Base-by-base conservation (phyloP, 495 filamentous ascomycete species). In the Aspergillus biplanus region DNA sequence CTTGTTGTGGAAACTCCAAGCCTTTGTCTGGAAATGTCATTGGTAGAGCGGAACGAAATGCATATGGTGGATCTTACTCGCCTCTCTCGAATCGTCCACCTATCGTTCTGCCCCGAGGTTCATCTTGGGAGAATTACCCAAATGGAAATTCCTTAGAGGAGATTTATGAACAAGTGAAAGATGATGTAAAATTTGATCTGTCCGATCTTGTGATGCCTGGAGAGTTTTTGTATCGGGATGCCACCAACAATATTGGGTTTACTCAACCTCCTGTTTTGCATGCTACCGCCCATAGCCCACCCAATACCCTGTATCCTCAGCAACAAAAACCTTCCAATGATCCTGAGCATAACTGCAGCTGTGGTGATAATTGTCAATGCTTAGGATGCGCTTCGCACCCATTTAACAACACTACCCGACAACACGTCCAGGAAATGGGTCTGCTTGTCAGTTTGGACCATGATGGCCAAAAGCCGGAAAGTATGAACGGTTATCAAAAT, bases 331-430 rank as follows among this genome's bases (percentile, higher is more conserved):
- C 61, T 5, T 27, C 65, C 31, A 56, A 58, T 6, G 56, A 75
- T 7, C 13, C 69, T 11, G 73, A 70, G 33, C 79, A 89, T 62
- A 73, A 85, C 54, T 88, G 91, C 73, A 68, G 75, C 66, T 88
- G 92, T 70, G 85, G 92, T 63, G 78, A 88, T 53, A 78, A 78
- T 0, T 93, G 90, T 66, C 76, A 88, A 61, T 93, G 90, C 65
- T 67, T 91, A 31, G 88, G 85, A 21, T 93, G 90, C 67, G 73
- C 84, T 27, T 79, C 82, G 42, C 90, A 93, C 68, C 90, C 90
- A 5, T 92, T 86, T 70, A 93, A 93, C 68, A 75, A 83, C 21
- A 82, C 85, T n/a, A 91, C 87, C n/a, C 78, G 79, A 44, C 78
- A 88, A 49, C 89, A 88, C 68, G 85, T 92, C 7, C 78, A 79